phyloP scores from a whole-genome alignment of 1,284 basidiomycete species.

The Cryptococcus amylolentus region DNA sequence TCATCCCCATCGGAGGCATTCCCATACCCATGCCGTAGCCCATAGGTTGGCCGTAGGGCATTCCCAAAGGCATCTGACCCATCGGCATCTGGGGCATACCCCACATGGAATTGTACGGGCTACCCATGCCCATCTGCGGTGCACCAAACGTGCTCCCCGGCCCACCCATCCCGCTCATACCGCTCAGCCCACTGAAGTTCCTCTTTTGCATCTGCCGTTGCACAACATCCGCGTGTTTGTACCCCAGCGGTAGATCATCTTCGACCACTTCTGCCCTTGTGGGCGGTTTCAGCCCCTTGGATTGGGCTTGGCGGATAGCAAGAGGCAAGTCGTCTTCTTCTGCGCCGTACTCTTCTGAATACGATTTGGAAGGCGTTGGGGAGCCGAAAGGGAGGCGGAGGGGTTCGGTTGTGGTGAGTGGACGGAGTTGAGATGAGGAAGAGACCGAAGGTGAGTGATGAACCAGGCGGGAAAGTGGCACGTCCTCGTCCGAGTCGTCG shows the following conservation, averaged over 20 bases:
- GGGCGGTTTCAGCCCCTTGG: slow-evolving; percentile 12
- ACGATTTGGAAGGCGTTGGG: not conserved
- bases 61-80: not conserved
- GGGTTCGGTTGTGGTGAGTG: not conserved
- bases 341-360: slow-evolving; percentile 5
- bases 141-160: not conserved
- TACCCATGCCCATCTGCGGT: slow-evolving; percentile 5
- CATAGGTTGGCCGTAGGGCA: not conserved
- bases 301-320: slow-evolving; percentile 11
- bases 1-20: not conserved
- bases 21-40: not conserved
- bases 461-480: slow-evolving; percentile 10
- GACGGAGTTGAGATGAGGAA: not conserved
- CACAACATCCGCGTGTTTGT: slow-evolving; percentile 35
- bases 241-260: slow-evolving; percentile 42
- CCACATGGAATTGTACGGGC: slow-evolving; percentile 3
- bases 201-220: slow-evolving; percentile 10
- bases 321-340: slow-evolving; percentile 18
- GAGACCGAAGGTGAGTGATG: slow-evolving; percentile 2
- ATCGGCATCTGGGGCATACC: slow-evolving; percentile 8
- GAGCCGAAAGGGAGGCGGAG: not conserved
- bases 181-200: not conserved
- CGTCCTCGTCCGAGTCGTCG: slow-evolving; percentile 13
- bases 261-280: slow-evolving; percentile 28
- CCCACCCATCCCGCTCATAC: not conserved